phyloP scores from a whole-genome alignment of 2,329 filamentous ascomycete species.

The Paecilomyces dactylethromorphus region DNA sequence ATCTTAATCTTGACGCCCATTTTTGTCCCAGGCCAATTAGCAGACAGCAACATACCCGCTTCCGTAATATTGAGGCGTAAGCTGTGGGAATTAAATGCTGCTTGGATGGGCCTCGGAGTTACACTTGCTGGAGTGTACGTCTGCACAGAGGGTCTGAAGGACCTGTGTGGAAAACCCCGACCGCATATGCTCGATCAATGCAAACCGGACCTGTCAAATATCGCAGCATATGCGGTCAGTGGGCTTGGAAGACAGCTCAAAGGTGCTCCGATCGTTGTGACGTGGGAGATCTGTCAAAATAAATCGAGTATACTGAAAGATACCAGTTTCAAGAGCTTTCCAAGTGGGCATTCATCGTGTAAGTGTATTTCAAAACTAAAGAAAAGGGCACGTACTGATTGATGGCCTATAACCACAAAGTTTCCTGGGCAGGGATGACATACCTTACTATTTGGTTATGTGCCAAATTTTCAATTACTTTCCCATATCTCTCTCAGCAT shows the following conservation, averaged over 20 bases:
- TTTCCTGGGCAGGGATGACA: conserved; percentile 70
- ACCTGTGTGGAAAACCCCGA: conserved; percentile 57
- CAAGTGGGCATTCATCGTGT: conserved; percentile 68
- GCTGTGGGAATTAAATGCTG: conserved; percentile 83
- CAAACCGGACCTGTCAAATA: conserved; percentile 62
- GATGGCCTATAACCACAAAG: conserved; percentile 23
- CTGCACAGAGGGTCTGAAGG: conserved; percentile 82
- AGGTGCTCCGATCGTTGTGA: conserved; percentile 62
- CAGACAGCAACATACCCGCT: conserved; percentile 56
- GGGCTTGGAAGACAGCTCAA: conserved; percentile 48
- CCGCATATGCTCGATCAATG: conserved; percentile 65
- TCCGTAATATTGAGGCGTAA: conserved; percentile 70
- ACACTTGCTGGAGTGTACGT: conserved; percentile 67
- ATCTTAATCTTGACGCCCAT: conserved; percentile 62
- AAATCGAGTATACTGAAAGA: conserved; percentile 52
- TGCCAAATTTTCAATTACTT: conserved; percentile 44
- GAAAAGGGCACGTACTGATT: background rate
- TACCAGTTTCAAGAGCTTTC: conserved; percentile 81
- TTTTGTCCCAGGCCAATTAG: conserved; percentile 66
- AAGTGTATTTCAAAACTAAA: conserved; percentile 17
- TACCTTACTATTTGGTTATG: conserved; percentile 85
- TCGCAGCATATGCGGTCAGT: conserved; percentile 57
- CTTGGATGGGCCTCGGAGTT: conserved; percentile 74
- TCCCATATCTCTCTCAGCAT: conserved; percentile 33
- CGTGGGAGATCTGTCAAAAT: conserved; percentile 68